phyloP scores from a whole-genome alignment of 768 basidiomycete genomes.

The Lentinula detonsa region DNA sequence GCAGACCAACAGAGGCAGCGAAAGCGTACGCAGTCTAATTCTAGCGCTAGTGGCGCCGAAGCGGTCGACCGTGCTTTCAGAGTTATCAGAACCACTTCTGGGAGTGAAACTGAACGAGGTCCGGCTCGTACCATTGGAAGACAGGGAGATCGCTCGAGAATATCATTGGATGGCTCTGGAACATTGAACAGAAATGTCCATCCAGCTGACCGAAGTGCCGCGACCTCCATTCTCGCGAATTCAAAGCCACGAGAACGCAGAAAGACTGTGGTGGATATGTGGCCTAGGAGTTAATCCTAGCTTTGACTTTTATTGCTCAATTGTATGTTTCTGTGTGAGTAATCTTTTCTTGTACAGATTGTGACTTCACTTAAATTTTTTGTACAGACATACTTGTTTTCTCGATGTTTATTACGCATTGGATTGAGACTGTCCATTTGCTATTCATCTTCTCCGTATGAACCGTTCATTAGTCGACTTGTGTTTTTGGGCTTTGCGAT shows the following conservation, averaged over 20 bases:
- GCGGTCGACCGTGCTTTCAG: slow-evolving; percentile 5
- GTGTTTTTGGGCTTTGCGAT: slow-evolving; percentile 6
- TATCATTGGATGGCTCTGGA: slow-evolving; percentile 40
- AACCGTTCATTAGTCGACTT: background rate
- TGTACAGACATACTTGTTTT: background rate
- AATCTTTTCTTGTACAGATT: background rate
- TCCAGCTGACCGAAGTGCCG: slow-evolving; percentile 36
- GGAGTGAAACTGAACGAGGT: slow-evolving; percentile 41
- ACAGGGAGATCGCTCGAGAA: slow-evolving; percentile 23
- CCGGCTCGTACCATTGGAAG: slow-evolving; percentile 29
- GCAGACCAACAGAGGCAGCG: slow-evolving; percentile 1
- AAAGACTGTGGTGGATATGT: slow-evolving; percentile 44
- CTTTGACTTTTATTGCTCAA: background rate
- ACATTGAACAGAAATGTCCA: slow-evolving; percentile 21
- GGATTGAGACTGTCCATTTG: background rate
- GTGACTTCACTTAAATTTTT: background rate
- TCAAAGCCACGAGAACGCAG: slow-evolving; percentile 33
- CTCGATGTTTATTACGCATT: slow-evolving; percentile 3
- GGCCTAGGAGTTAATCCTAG: background rate
- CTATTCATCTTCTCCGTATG: background rate
- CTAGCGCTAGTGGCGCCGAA: slow-evolving; percentile 18
- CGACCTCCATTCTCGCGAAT: slow-evolving; percentile 23
- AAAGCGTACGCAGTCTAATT: slow-evolving; percentile 23
- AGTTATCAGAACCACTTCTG: slow-evolving; percentile 28
- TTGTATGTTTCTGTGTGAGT: background rate